These are phyloP conservation scores for Phoenix dactylifera DNA, from an alignment of 176 grass and related monocot species.

Conservation along the genomic window DNA sequence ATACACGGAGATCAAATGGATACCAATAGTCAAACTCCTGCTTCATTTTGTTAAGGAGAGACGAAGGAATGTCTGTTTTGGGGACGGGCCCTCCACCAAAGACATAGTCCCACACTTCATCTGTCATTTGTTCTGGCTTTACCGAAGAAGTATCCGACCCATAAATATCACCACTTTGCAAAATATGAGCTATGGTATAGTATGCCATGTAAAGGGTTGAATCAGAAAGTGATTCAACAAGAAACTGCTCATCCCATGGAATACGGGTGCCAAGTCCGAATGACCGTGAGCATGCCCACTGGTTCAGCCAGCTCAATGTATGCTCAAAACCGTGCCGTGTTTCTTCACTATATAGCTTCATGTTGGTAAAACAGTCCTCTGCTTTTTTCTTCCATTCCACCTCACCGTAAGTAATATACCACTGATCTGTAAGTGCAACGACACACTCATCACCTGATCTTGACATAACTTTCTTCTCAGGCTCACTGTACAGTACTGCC, in stretches of 20 bases:
- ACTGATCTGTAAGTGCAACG: constrained; percentile 71
- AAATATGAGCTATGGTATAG: constrained; percentile 52
- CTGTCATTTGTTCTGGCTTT: constrained; percentile 54
- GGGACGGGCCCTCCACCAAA: constrained; percentile 47
- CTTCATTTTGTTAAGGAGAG: constrained; percentile 56
- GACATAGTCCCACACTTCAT: constrained; percentile 71
- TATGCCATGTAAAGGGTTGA: constrained; percentile 83
- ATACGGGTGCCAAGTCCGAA: constrained; percentile 72
- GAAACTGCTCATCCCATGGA: constrained; percentile 69
- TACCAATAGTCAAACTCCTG: constrained; percentile 88
- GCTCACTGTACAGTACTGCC: constrained; percentile 56
- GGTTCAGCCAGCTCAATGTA: constrained; percentile 67
- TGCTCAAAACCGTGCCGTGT: constrained; percentile 54
- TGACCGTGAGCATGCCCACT: constrained; percentile 74
- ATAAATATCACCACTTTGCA: constrained; percentile 72
- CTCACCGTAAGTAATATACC: constrained; percentile 83
- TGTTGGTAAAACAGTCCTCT: constrained; percentile 37
- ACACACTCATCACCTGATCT: constrained; percentile 84
- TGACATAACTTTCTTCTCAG: constrained; percentile 69
- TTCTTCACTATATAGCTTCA: constrained; percentile 62
- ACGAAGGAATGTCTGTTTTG: constrained; percentile 32
- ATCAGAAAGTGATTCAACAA: constrained; percentile 79
- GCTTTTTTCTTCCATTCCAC: constrained; percentile 61
- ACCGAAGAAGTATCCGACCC: constrained; percentile 33
- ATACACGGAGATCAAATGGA: constrained; percentile 70